Conservation (phyloP, 768 basidiomycete species). For the Dioszegia aurantiaca region DNA sequence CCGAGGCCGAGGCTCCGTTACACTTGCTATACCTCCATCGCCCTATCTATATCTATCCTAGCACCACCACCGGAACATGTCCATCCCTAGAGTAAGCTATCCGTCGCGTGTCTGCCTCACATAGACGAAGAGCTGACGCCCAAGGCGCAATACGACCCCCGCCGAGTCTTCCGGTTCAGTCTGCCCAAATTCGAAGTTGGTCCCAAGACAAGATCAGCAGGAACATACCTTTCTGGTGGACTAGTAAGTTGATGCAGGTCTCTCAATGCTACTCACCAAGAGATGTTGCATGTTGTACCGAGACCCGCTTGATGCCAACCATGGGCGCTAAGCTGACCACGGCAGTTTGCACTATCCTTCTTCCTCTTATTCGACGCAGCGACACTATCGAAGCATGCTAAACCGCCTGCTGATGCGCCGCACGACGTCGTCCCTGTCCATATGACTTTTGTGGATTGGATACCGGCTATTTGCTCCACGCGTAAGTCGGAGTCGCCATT, state of each 20-base stretch:
- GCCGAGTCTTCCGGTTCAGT: conserved; percentile 80
- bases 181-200: conserved; percentile 71
- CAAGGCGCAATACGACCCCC: conserved; percentile 73
- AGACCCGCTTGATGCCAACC: too few relatives aligned
- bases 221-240: conserved; percentile 87
- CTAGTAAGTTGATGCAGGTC: conserved; percentile 62
- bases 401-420: conserved; percentile 68
- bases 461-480: conserved; percentile 90
- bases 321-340: too few relatives aligned
- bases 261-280: too few relatives aligned
- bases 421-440: conserved; percentile 70
- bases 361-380: conserved; percentile 95
- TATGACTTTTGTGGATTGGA: conserved; percentile 92
- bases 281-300: too few relatives aligned
- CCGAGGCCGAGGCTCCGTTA: neutral
- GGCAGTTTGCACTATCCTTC: conserved; percentile 91
- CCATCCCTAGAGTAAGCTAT: conserved; percentile 30
- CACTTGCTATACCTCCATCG: neutral
- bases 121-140: neutral
- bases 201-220: conserved; percentile 73
- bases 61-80: conserved; percentile 15
- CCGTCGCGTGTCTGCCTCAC: too few relatives aligned
- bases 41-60: neutral
- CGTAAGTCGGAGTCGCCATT: conserved; percentile 39
- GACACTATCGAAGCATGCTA: conserved; percentile 81